Percentiles rank a stretch among this genome's conserved stretches.
Evolutionary conservation across 306 rosid species (phyloP).

Genomic region (Gillenia trifoliata): DNA sequence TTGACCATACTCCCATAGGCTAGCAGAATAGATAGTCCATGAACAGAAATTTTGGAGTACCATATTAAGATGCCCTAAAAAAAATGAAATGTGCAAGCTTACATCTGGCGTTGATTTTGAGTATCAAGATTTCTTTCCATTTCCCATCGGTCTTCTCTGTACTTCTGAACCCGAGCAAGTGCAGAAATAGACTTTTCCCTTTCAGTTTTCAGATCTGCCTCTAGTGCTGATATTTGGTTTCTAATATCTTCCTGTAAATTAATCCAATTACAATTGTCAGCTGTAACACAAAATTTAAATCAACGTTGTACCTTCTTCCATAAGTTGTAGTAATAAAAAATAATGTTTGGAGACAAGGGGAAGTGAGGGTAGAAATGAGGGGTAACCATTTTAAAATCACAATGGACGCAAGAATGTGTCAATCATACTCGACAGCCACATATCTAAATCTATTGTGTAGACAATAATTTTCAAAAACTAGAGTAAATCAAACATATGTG

Average conservation of each 20-base stretch:
- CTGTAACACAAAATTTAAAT: background rate
- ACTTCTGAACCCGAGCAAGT: slow-evolving; percentile 54
- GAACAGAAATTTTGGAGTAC: background rate
- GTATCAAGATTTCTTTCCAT: slow-evolving; percentile 69
- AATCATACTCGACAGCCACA: background rate
- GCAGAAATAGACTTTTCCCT: slow-evolving; percentile 50
- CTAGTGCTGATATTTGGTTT: slow-evolving; percentile 55
- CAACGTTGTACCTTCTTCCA: background rate
- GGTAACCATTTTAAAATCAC: background rate
- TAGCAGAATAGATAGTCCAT: background rate
- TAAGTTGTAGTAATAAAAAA: background rate
- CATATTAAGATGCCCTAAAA: background rate
- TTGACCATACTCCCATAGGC: background rate
- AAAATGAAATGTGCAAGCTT: slow-evolving; percentile 27
- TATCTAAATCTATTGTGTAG: background rate
- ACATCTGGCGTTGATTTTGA: slow-evolving; percentile 80
- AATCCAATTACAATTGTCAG: background rate
- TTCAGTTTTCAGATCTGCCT: slow-evolving; percentile 50
- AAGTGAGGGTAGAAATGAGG: background rate
- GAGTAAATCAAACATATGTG: background rate
- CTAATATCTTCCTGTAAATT: slow-evolving; percentile 74
- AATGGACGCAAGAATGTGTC: background rate
- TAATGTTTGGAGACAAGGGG: background rate
- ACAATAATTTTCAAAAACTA: background rate
- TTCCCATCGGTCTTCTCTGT: slow-evolving; percentile 74